Evolutionary conservation across 345 rosid species (phyloP).

Genomic region (Citrus australasica): DNA sequence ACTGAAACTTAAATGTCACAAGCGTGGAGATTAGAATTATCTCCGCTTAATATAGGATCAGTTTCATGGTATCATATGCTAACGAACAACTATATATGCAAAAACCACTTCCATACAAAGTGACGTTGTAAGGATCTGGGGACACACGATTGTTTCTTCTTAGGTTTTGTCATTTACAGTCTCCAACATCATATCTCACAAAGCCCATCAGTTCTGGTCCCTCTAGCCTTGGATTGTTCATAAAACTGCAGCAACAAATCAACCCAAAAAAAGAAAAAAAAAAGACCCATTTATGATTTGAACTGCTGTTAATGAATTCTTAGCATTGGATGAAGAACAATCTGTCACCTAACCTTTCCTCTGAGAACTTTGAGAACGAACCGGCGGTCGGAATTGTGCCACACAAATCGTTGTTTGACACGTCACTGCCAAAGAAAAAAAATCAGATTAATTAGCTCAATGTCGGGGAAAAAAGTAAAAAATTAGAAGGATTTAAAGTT

Average conservation of each 20-base stretch:
- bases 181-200: constrained; percentile 55
- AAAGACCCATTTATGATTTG: not conserved
- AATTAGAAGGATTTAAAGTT: not conserved
- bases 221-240: constrained; percentile 55
- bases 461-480: not conserved
- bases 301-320: not conserved
- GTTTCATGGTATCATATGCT: not conserved
- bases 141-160: not conserved
- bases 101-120: too few species aligned
- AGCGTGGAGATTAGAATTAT: constrained; percentile 3
- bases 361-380: constrained; percentile 57
- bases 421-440: constrained; percentile 36
- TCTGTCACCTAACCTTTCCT: constrained; percentile 43
- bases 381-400: constrained; percentile 71
- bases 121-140: not conserved
- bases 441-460: not conserved
- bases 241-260: constrained; percentile 33
- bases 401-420: constrained; percentile 62
- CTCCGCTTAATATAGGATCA: not conserved
- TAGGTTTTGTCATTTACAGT: constrained; percentile 32
- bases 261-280: not conserved
- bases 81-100: not conserved
- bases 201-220: constrained; percentile 82
- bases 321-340: not conserved
- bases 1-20: not conserved